Base-by-base conservation (phyloP, 1,284 basidiomycete genomes). In the Amylostereum areolatum region DNA sequence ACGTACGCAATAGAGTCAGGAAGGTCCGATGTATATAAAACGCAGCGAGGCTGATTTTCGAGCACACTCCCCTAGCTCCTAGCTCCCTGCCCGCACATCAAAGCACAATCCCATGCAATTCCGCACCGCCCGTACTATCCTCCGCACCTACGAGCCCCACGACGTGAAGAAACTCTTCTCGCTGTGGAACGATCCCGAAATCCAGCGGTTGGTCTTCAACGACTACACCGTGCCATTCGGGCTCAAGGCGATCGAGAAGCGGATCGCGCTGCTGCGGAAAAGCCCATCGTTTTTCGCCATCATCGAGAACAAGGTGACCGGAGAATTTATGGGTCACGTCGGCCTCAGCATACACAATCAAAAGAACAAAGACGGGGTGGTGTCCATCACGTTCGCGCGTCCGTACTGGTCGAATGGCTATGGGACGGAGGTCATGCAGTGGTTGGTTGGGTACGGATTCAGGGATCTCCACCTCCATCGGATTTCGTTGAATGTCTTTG, bases 301-400 rank as follows among this genome's bases (percentile, higher is more conserved):
- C 49, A 53, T 73, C 36, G 62, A 62, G 40, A 62, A 62, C n/a
- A 55, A 62, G n/a, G 59, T 60, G 24, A 64, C 62, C 12, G 56
- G 59, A 36, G 61, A 60, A 12, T 68, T 71, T 51, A 57, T 74
- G 34, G 73, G 73, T 32, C 62, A 68, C 11, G 57, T 62, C 29
- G 58, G 61, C 33, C 34, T 73, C 30, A 59, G 56, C 27, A 55
- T 64, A 4, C 49, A 45, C 9, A 60, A 65, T 36, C 54, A 62
- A 5, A 61, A 36, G 29, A 44, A 46, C 18, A 45, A 29, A 2
- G 35, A 43, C 28, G 49, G 45, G 18, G 35, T 35, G 18, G 31
- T 55, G 8, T 31, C 36, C 5, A 51, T 55, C 43, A 39, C 48
- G 39, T 40, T 55, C 12, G 47, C 39, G 28, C 46, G 35, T 9